Conservation (phyloP, 148 eudicot species). For the Gaultheria prostrata region DNA sequence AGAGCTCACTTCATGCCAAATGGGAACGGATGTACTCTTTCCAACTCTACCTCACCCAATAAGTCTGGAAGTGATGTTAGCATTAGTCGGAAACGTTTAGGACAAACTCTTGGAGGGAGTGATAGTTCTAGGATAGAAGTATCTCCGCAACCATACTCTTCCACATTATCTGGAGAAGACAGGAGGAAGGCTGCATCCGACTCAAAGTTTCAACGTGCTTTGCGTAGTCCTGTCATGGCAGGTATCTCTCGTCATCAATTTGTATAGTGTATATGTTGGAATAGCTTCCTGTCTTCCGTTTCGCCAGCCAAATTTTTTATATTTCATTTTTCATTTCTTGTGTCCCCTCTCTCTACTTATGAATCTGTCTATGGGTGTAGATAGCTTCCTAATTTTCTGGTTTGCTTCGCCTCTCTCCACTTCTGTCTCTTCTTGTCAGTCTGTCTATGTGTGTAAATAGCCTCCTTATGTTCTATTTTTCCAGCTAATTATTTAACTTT, state of each 20-base stretch:
- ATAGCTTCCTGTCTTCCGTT: too few species aligned
- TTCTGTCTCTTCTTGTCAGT: background rate
- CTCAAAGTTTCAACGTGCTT: slow-evolving; percentile 44
- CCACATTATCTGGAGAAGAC: slow-evolving; percentile 43
- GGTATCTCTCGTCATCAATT: slow-evolving; percentile 30
- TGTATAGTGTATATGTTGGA: background rate
- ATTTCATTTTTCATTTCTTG: too few species aligned
- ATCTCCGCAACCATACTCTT: slow-evolving; percentile 17
- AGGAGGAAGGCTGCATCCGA: slow-evolving; percentile 40
- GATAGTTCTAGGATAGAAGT: slow-evolving; percentile 18
- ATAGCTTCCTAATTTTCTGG: background rate
- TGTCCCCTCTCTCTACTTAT: background rate
- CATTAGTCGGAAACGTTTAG: slow-evolving; percentile 21
- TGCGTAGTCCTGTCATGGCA: slow-evolving; percentile 47
- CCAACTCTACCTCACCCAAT: slow-evolving; percentile 16
- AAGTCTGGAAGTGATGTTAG: slow-evolving; percentile 23
- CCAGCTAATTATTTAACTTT: background rate
- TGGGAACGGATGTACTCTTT: slow-evolving; percentile 26
- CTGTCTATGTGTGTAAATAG: background rate
- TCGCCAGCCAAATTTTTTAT: too few species aligned
- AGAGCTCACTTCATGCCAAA: slow-evolving; percentile 50
- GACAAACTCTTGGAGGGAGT: slow-evolving; percentile 16
- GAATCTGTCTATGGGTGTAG: background rate
- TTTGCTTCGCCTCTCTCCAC: background rate
- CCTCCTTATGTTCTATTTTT: background rate